A percentile compares a stretch with the other conserved stretches of the same genome.
Evolutionary conservation across 768 basidiomycete species (phyloP).

Genomic region (Hygrophoropsis aurantiaca): DNA sequence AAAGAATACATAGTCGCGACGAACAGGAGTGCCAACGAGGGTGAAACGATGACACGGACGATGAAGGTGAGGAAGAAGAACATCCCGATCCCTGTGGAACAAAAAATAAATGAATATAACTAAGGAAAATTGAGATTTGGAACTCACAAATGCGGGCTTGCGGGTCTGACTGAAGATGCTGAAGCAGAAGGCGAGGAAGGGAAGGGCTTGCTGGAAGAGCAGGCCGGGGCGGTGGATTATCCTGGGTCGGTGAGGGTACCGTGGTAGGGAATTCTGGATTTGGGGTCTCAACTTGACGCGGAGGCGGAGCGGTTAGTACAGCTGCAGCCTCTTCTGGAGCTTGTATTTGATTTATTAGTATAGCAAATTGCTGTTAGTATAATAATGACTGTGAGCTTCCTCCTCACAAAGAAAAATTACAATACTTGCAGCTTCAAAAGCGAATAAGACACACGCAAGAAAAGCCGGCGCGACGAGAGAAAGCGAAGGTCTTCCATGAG

Average conservation of each 20-base stretch:
- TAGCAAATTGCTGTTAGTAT: slow-evolving; percentile 71
- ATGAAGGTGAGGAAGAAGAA: slow-evolving; percentile 71
- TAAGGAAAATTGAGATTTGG: background rate
- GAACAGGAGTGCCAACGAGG: slow-evolving; percentile 63
- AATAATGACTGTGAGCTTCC: background rate
- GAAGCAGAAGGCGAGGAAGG: slow-evolving; percentile 51
- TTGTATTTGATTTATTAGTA: slow-evolving; percentile 81
- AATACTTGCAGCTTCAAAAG: slow-evolving; percentile 77
- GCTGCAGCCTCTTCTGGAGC: slow-evolving; percentile 60
- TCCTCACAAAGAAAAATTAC: background rate
- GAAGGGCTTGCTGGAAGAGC: slow-evolving; percentile 15
- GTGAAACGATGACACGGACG: slow-evolving; percentile 70
- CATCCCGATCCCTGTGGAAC: slow-evolving; percentile 57
- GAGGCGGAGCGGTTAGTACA: slow-evolving; percentile 28
- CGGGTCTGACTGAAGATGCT: slow-evolving; percentile 65
- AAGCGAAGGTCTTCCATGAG: slow-evolving; percentile 78
- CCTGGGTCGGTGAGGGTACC: slow-evolving; percentile 10
- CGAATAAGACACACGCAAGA: slow-evolving; percentile 73
- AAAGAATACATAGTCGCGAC: slow-evolving; percentile 69
- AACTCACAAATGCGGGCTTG: slow-evolving; percentile 69
- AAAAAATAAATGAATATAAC: background rate
- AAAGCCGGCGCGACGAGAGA: slow-evolving; percentile 85
- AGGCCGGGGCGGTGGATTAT: slow-evolving; percentile 13
- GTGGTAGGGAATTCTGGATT: slow-evolving; percentile 4
- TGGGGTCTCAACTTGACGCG: slow-evolving; percentile 13